These are phyloP conservation scores for Trichoderma koningiopsis DNA, from an alignment of 2,329 filamentous ascomycete species.

Conservation along the genomic window DNA sequence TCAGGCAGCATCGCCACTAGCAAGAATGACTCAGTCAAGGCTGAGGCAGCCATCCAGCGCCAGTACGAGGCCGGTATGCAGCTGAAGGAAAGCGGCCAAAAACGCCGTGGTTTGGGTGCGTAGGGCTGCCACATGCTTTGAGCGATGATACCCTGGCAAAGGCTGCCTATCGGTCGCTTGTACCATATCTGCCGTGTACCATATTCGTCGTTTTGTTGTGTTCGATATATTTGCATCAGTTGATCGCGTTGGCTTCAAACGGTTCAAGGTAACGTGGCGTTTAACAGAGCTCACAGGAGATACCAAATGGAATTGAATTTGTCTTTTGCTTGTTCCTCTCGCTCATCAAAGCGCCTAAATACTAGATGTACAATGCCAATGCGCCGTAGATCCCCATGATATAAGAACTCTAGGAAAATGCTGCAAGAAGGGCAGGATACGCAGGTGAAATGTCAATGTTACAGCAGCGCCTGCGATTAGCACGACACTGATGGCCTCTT, in stretches of 20 bases:
- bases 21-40: slow-evolving; percentile 42
- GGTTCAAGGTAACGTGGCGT: slow-evolving; percentile 33
- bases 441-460: slow-evolving; percentile 10
- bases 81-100: slow-evolving; percentile 55
- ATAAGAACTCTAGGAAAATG: slow-evolving; percentile 11
- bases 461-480: not conserved
- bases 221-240: slow-evolving; percentile 13
- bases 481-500: not conserved
- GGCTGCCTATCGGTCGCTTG: not conserved
- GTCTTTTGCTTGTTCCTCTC: slow-evolving; percentile 7
- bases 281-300: slow-evolving; percentile 32
- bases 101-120: slow-evolving; percentile 56
- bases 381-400: slow-evolving; percentile 36
- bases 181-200: not conserved
- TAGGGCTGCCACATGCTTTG: slow-evolving; percentile 32
- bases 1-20: slow-evolving; percentile 30
- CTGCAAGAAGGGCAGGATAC: not conserved
- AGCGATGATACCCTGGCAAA: not conserved
- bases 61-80: slow-evolving; percentile 60
- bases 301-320: slow-evolving; percentile 27
- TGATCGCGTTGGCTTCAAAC: slow-evolving; percentile 22
- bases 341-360: slow-evolving; percentile 4
- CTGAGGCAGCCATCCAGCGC: slow-evolving; percentile 56
- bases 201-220: slow-evolving; percentile 21
- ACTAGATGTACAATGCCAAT: slow-evolving; percentile 31